phyloP scores from a whole-genome alignment of 2,329 filamentous ascomycete species.

The Trichothecium sympodiale region DNA sequence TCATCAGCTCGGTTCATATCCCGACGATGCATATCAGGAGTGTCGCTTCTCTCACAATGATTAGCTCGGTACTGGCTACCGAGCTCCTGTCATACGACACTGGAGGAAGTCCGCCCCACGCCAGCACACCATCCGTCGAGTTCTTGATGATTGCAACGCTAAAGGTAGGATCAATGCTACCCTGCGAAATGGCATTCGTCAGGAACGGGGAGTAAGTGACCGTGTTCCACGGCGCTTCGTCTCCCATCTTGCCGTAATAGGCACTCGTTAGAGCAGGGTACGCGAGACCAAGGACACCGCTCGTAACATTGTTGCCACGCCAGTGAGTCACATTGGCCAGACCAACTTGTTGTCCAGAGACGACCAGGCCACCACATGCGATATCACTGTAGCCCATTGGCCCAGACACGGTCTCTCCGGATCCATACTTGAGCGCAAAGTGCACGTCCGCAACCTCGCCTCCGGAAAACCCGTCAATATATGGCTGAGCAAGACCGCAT shows the following conservation, averaged over 20 bases:
- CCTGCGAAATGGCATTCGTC: slow-evolving; percentile 34
- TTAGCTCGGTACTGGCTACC: slow-evolving; percentile 24
- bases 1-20: too few species aligned
- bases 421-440: slow-evolving; percentile 34
- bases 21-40: not conserved
- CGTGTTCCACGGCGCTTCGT: slow-evolving; percentile 25
- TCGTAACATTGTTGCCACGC: slow-evolving; percentile 40
- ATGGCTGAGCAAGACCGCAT: slow-evolving; percentile 30
- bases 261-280: slow-evolving; percentile 39
- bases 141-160: slow-evolving; percentile 36
- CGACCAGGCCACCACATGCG: slow-evolving; percentile 30
- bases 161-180: slow-evolving; percentile 32
- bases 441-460: slow-evolving; percentile 29
- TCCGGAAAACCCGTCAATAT: slow-evolving; percentile 27
- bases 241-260: slow-evolving; percentile 26
- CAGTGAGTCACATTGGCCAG: slow-evolving; percentile 38
- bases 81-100: slow-evolving; percentile 7
- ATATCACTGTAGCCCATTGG: slow-evolving; percentile 36
- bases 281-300: slow-evolving; percentile 38
- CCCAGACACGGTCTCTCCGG: slow-evolving; percentile 35
- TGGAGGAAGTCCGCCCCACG: slow-evolving; percentile 34
- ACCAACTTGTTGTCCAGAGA: slow-evolving; percentile 33
- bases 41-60: slow-evolving; percentile 27
- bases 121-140: slow-evolving; percentile 31
- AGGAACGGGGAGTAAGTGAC: slow-evolving; percentile 36